Evolutionary conservation across 257 asterid species (phyloP), one percentile per base, ranked within the genome.

Genomic region (Lantana camara): DNA sequence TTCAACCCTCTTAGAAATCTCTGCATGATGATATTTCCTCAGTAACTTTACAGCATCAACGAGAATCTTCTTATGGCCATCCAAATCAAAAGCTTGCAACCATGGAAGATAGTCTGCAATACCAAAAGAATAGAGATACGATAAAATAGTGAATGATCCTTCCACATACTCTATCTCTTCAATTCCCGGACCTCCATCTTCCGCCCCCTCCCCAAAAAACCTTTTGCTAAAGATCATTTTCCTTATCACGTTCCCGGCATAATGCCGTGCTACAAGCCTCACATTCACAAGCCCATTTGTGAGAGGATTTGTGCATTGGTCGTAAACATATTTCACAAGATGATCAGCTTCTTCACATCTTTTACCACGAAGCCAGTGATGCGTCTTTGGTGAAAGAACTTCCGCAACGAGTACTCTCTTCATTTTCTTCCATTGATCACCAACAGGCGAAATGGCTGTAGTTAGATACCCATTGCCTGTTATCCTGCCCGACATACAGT

Each of bases 141-240:
- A 0, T 0, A 41, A 12, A 7, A 38, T 20, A 14, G 19, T 20
- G 53, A 69, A 61, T 35, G 61, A 7, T 13, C 57, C 68, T 1
- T 6, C 58, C 38, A 60, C 59, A n/a, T 69, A 64, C 27, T 69
- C 75, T 32, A 24, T 52, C 21, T 69, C 75, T 45, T 69, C 75
- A 0, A 10, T 0, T 16, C 64, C 69, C 14, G 63, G 55, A 19
- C 74, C 68, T 35, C 74, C 74, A 50, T 52, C 60, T 23, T 38
- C 27, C 49, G 10, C 4, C 23, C 65, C 75, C 9, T 24, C 13
- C 29, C 70, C 53, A 5, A 70, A 70, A 4, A 8, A 23, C 59
- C 55, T 63, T 20, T 70, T 70, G 15, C 13, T 22, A 10, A 70
- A 63, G 11, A 54, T 7, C 46, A 55, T 2, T 12, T 9, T 56